phyloP scores from a whole-genome alignment of 192 early-diverging fungal genomes.

The Backusella macrospora region DNA sequence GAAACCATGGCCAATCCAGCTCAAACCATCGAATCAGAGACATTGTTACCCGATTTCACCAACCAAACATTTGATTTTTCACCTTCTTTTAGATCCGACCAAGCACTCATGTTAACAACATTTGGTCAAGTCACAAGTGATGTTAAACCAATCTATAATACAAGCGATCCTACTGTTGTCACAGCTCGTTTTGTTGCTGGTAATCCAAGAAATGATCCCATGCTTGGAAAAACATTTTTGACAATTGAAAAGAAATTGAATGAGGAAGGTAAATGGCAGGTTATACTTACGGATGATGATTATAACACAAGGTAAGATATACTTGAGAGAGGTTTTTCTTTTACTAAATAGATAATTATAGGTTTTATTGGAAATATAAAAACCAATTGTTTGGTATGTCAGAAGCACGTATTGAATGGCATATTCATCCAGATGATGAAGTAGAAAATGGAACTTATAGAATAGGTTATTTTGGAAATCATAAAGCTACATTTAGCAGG shows the following conservation, averaged over 20 bases:
- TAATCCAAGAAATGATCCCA: slow-evolving; percentile 33
- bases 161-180: neutral
- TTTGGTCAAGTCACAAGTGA: slow-evolving; percentile 33
- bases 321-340: too few relatives aligned
- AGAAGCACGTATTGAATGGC: slow-evolving; percentile 26
- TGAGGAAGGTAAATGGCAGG: slow-evolving; percentile 15
- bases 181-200: slow-evolving; percentile 34
- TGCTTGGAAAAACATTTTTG: slow-evolving; percentile 30
- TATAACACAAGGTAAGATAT: slow-evolving; percentile 27
- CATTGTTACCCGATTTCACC: slow-evolving; percentile 24
- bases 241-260: slow-evolving; percentile 23
- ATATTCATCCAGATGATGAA: slow-evolving; percentile 10
- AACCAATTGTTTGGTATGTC: slow-evolving; percentile 20
- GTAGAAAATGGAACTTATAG: slow-evolving; percentile 23
- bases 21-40: neutral
- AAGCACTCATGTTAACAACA: slow-evolving; percentile 16
- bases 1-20: slow-evolving; percentile 38
- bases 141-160: slow-evolving; percentile 19
- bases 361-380: slow-evolving; percentile 26
- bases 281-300: slow-evolving; percentile 32
- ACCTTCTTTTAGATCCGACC: slow-evolving; percentile 14
- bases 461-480: slow-evolving; percentile 35
- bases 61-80: slow-evolving; percentile 17
- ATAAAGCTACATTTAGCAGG: slow-evolving; percentile 17
- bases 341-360: neutral